A percentile compares a stretch with the other conserved stretches of the same genome.
phyloP scores from a whole-genome alignment of 805 yeast genomes.

The Hanseniaspora pseudoguilliermondii region DNA sequence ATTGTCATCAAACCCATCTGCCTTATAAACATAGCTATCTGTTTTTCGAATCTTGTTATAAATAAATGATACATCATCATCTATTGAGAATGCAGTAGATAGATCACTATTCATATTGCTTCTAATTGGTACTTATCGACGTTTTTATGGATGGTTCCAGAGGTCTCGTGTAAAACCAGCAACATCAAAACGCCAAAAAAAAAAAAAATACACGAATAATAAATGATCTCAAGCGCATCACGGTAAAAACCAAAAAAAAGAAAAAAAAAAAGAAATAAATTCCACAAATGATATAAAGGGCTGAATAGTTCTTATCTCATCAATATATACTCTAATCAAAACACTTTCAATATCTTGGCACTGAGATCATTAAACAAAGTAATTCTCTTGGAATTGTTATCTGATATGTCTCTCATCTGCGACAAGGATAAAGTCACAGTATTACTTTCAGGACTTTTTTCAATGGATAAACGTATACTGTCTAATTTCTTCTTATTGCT shows the following conservation, averaged over 20 bases:
- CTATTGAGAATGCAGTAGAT: slow-evolving; percentile 3
- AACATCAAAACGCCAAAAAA: not conserved
- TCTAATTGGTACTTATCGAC: no score
- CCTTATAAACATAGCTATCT: not conserved
- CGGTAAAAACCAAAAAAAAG: not conserved
- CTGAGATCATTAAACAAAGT: slow-evolving; percentile 5
- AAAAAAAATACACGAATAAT: not conserved
- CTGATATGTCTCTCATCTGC: not conserved
- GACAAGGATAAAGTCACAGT: not conserved
- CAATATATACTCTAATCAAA: not conserved
- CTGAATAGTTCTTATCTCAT: no score
- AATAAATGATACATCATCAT: not conserved
- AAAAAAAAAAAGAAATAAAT: not conserved
- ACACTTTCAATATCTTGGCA: not conserved
- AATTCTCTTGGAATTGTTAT: not conserved
- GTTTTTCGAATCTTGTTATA: not conserved
- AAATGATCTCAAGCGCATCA: not conserved
- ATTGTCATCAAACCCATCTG: not conserved
- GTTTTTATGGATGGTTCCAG: no score
- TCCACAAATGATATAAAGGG: no score
- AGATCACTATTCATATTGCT: not conserved
- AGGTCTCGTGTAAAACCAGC: not conserved
- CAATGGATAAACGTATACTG: not conserved
- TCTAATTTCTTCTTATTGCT: not conserved
- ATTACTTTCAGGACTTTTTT: not conserved